Base-by-base conservation (phyloP, 768 basidiomycete species). In the Suillus clintonianus region DNA sequence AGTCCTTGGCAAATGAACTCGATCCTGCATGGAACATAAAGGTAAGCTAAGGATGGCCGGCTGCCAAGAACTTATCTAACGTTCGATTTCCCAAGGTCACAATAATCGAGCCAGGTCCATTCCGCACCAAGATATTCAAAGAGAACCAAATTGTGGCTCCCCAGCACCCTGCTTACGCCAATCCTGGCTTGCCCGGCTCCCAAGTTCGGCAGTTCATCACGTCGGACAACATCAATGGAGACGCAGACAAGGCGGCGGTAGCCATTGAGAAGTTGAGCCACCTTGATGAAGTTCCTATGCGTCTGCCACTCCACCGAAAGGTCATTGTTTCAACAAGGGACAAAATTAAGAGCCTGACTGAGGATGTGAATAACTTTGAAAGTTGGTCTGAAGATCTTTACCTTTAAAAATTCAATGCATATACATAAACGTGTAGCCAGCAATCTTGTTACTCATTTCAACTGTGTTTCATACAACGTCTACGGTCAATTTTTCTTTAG, bases 11-110 rank as follows among this genome's bases (percentile, higher is more conserved):
- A 3, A 69, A 67, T 50, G 80, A 82, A 56, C 50, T 80, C 4
- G 78, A 80, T 60, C 79, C 80, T 17, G 68, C 59, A 15, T 82
- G 81, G 81, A 81, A 82, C 61, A 81, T 81, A 69, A 79, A 77
- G 66, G 80, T 79, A 60, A 41, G 47, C 27, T 68, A 51, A 36
- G 19, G 7, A 37, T 34, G 1, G 22, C n/a, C 30, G 43, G 13
- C 8, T 19, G 30, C 1, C 11, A 43, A 15, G 3, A 43, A 30
- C 32, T 43, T n/a, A 15, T n/a, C 30, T 5, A 56, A 5, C 9
- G 13, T 37, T 27, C 7, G 17, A 30, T 24, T 34, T 3, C 45
- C 41, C 6, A 48, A 64, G 63, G 51, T 64, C 60, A 61, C 63
- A n/a, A 53, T 61, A 45, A 48, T 64, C 3, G 63, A 64, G 30